These are phyloP conservation scores for Purpureocillium takamizusanense DNA, from an alignment of 2,329 filamentous ascomycete genomes.

Conservation along the genomic window DNA sequence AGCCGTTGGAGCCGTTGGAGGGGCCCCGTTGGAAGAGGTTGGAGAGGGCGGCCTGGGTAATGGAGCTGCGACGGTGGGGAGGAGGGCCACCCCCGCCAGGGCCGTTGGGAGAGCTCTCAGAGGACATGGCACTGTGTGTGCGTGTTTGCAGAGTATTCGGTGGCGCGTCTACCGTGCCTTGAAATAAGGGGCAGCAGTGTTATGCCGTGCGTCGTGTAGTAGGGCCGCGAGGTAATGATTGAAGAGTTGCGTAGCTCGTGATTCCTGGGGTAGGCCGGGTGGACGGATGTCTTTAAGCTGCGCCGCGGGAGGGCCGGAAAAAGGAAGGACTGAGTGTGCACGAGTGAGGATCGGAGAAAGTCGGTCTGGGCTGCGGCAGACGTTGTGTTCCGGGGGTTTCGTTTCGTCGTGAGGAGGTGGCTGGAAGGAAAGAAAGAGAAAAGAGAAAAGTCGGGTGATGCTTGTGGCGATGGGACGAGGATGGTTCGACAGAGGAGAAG, in stretches of 20 bases:
- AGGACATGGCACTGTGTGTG: conserved; percentile 18
- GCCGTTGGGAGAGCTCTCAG: conserved; percentile 24
- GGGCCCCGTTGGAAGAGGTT: conserved; percentile 51
- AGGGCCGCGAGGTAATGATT: no score
- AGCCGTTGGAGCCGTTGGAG: conserved; percentile 34
- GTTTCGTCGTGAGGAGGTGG: not conserved
- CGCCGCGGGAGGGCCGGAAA: no score
- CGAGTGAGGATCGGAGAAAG: not conserved
- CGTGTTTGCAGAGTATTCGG: no score
- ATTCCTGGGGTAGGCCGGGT: no score
- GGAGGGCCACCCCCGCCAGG: conserved; percentile 25
- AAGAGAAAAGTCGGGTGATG: conserved; percentile 13
- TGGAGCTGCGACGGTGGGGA: conserved; percentile 45
- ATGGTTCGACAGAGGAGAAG: conserved; percentile 14
- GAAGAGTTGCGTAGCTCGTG: no score
- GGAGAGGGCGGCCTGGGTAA: conserved; percentile 47
- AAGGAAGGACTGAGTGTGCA: conserved; percentile 6
- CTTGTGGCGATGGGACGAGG: conserved; percentile 15
- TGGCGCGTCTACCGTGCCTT: no score
- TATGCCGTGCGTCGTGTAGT: no score
- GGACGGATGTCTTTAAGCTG: no score
- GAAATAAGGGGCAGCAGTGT: no score
- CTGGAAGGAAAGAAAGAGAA: not conserved
- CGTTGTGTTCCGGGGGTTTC: no score
- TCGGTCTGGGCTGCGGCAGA: not conserved